Evolutionary conservation across 2,329 filamentous ascomycete genomes (phyloP).

Genomic region (Microdochium bolleyi): DNA sequence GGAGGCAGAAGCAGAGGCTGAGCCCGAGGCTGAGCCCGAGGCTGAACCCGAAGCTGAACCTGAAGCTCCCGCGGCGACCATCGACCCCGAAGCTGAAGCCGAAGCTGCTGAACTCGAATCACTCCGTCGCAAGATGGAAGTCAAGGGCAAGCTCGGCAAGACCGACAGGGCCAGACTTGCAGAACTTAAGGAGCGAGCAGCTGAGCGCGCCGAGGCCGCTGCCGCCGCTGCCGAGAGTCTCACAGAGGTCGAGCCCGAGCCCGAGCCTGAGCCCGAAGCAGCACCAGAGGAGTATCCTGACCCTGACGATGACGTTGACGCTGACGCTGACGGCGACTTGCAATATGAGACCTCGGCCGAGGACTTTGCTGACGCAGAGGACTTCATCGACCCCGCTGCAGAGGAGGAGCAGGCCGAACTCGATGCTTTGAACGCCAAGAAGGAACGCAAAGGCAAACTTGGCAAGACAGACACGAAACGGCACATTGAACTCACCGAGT

Average conservation of each 20-base stretch:
- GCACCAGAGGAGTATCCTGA: neutral
- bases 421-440: conserved; percentile 1
- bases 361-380: conserved; percentile 1
- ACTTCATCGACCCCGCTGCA: conserved; percentile 12
- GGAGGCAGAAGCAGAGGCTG: neutral
- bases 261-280: conserved; percentile 8
- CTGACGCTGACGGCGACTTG: neutral
- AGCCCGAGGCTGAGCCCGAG: neutral
- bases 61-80: conserved; percentile 5
- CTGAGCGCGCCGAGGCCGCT: conserved; percentile 30
- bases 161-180: conserved; percentile 37
- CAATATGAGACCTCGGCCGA: neutral
- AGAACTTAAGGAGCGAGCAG: conserved; percentile 23
- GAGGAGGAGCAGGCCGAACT: conserved; percentile 9
- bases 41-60: conserved; percentile 6
- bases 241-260: conserved; percentile 10
- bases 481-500: neutral
- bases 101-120: conserved; percentile 29
- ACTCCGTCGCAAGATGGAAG: conserved; percentile 39
- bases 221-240: conserved; percentile 9
- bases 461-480: neutral
- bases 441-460: neutral
- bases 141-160: conserved; percentile 35
- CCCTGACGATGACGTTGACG: neutral
- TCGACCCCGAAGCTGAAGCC: neutral